Conservation (phyloP, 2,329 filamentous ascomycete genomes). For the Ciborinia camelliae region DNA sequence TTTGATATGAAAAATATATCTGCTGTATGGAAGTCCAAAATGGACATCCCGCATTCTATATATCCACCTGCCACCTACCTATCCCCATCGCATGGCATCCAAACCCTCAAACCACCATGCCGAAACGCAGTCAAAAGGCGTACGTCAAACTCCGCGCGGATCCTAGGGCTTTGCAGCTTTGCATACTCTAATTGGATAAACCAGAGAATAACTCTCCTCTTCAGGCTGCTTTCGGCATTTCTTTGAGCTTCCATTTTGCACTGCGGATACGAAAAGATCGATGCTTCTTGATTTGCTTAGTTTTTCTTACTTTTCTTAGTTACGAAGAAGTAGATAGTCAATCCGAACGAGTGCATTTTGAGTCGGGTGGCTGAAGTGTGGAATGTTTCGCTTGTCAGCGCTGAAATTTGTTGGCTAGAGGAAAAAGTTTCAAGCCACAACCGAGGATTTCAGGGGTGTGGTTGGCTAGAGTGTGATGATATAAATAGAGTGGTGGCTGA, state of each 20-base stretch:
- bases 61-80: conserved; percentile 1
- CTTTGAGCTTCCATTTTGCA: not conserved
- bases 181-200: not conserved
- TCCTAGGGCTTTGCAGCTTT: not conserved
- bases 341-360: not conserved
- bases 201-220: not conserved
- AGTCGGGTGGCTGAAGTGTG: not conserved
- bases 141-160: not conserved
- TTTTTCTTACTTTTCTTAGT: not conserved
- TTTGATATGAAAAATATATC: not conserved
- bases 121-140: not conserved
- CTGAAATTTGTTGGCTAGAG: not conserved
- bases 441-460: not conserved
- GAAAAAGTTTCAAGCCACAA: not conserved
- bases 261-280: not conserved
- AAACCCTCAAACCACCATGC: not conserved
- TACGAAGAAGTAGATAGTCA: not conserved
- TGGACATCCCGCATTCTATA: conserved; percentile 8
- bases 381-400: not conserved
- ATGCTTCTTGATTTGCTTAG: not conserved
- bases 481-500: conserved; percentile 9
- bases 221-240: not conserved
- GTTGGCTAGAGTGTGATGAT: not conserved
- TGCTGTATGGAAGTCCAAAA: not conserved
- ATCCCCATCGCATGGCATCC: not conserved